phyloP scores from a whole-genome alignment of 2,329 filamentous ascomycete species.

The Pestalotiopsis sp. region DNA sequence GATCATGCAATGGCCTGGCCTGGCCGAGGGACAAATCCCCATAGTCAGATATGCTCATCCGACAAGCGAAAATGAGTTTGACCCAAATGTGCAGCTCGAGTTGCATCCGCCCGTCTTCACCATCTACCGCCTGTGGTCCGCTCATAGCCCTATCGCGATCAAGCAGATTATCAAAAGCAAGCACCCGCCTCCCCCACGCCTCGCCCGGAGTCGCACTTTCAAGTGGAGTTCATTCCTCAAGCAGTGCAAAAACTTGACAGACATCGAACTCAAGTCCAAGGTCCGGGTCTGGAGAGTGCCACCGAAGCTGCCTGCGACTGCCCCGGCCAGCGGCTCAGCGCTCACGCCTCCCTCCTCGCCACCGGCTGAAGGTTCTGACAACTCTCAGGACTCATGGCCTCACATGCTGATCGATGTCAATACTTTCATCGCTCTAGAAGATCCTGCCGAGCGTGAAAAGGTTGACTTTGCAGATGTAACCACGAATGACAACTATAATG shows the following conservation, averaged over 20 bases:
- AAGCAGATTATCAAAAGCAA: slow-evolving; percentile 63
- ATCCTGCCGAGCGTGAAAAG: slow-evolving; percentile 65
- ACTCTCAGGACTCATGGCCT: slow-evolving; percentile 36
- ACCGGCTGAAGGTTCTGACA: slow-evolving; percentile 16
- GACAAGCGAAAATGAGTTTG: slow-evolving; percentile 61
- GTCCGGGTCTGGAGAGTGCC: slow-evolving; percentile 76
- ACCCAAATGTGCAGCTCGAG: slow-evolving; percentile 76
- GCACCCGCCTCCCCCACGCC: slow-evolving; percentile 62
- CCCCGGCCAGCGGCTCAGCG: slow-evolving; percentile 36
- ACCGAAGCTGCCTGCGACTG: slow-evolving; percentile 41
- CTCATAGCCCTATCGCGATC: slow-evolving; percentile 57
- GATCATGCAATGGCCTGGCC: slow-evolving; percentile 80
- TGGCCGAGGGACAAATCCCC: slow-evolving; percentile 68
- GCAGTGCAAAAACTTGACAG: slow-evolving; percentile 68
- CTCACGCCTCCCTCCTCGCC: slow-evolving; percentile 34
- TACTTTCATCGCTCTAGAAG: slow-evolving; percentile 64
- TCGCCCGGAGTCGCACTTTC: slow-evolving; percentile 73
- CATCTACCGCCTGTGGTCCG: slow-evolving; percentile 75
- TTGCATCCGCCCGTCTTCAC: slow-evolving; percentile 83
- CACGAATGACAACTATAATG: slow-evolving; percentile 76
- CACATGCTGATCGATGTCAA: slow-evolving; percentile 62
- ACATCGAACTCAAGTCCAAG: slow-evolving; percentile 71
- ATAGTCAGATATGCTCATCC: slow-evolving; percentile 81
- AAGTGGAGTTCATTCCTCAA: slow-evolving; percentile 76
- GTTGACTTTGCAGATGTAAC: slow-evolving; percentile 72